Evolutionary conservation across 2,329 filamentous ascomycete genomes (phyloP).

Genomic region (Coleophoma eucalyptorum): DNA sequence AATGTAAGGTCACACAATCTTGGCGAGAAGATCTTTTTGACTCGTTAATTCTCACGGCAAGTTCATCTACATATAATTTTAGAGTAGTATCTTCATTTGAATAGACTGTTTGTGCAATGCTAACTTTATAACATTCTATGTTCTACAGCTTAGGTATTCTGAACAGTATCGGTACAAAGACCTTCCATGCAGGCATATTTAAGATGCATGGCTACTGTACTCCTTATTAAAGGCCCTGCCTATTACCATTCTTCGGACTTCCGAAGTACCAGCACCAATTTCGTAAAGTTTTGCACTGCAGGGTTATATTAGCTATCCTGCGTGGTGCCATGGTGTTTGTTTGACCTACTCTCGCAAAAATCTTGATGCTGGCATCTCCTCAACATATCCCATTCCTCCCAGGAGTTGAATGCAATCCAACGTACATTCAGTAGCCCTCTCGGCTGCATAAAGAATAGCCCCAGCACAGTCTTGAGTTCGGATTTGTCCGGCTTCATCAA

Average conservation of each 20-base stretch:
- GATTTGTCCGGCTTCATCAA: conserved; percentile 73
- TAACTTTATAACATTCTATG: not conserved
- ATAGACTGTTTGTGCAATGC: too few relatives aligned
- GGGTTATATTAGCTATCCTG: conserved; percentile 21
- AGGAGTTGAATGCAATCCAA: conserved; percentile 89
- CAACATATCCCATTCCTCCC: conserved; percentile 93
- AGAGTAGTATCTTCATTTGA: too few relatives aligned
- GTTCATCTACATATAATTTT: too few relatives aligned
- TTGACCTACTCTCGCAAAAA: conserved; percentile 59
- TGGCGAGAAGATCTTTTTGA: too few relatives aligned
- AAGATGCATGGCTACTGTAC: conserved; percentile 19
- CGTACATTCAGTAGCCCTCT: conserved; percentile 81
- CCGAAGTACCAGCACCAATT: conserved; percentile 94
- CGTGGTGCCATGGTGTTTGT: not conserved
- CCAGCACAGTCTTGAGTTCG: conserved; percentile 91
- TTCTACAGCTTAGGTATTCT: too few relatives aligned
- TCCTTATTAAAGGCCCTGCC: conserved; percentile 42
- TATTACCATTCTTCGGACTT: conserved; percentile 92
- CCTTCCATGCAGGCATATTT: not conserved
- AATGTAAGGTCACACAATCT: too few relatives aligned
- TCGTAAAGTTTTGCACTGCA: conserved; percentile 78
- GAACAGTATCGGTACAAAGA: too few relatives aligned
- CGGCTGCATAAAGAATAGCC: conserved; percentile 88
- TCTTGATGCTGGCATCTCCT: conserved; percentile 88
- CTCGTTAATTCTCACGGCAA: too few relatives aligned